phyloP scores from a whole-genome alignment of 2,329 filamentous ascomycete species.

The Aspergillus melleus region DNA sequence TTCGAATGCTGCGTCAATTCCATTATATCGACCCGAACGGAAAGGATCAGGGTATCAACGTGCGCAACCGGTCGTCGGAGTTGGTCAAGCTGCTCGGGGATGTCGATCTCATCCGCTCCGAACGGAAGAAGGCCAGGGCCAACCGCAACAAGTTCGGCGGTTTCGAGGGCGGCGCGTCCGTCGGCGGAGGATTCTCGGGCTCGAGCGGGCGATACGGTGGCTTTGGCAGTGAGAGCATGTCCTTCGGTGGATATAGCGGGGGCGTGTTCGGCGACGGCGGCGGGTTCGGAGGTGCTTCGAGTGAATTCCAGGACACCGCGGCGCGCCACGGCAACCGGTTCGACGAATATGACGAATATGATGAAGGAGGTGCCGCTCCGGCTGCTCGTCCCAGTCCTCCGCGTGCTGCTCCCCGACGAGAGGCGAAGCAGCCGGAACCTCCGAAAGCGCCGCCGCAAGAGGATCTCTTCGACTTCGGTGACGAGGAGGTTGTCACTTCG shows the following conservation, averaged over 20 bases:
- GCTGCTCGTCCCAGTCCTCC: slow-evolving; percentile 48
- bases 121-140: slow-evolving; percentile 81
- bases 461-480: slow-evolving; percentile 86
- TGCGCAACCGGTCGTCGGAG: slow-evolving; percentile 94
- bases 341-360: slow-evolving; percentile 96
- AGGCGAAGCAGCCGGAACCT: slow-evolving; percentile 65
- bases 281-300: slow-evolving; percentile 78
- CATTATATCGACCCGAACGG: slow-evolving; percentile 95
- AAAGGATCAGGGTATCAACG: slow-evolving; percentile 97
- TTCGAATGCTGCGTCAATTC: slow-evolving; percentile 98
- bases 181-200: slow-evolving; percentile 59
- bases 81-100: slow-evolving; percentile 90
- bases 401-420: slow-evolving; percentile 33
- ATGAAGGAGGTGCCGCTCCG: slow-evolving; percentile 66
- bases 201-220: slow-evolving; percentile 73
- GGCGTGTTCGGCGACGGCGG: slow-evolving; percentile 94
- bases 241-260: slow-evolving; percentile 68
- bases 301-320: slow-evolving; percentile 67
- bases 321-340: slow-evolving; percentile 70
- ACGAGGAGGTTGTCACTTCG: slow-evolving; percentile 63
- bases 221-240: slow-evolving; percentile 76
- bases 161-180: slow-evolving; percentile 75
- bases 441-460: slow-evolving; percentile 75
- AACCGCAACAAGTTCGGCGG: slow-evolving; percentile 96
- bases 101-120: slow-evolving; percentile 53